Evolutionary conservation across 768 basidiomycete species (phyloP).

Genomic region (Tremella yokohamensis): DNA sequence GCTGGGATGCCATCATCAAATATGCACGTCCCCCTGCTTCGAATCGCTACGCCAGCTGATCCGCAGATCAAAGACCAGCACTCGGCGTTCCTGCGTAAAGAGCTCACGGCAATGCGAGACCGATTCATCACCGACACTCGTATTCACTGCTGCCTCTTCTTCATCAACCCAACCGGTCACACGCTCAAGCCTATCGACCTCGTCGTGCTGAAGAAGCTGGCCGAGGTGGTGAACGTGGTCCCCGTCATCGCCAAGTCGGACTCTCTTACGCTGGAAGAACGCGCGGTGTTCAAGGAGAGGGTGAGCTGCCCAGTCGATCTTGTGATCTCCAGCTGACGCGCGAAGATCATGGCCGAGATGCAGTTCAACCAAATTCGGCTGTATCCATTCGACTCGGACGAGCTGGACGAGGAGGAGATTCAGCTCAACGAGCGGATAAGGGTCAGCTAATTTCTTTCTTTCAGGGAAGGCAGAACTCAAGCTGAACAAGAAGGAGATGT

Average conservation of each 20-base stretch:
- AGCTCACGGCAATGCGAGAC: constrained; percentile 97
- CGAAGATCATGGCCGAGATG: constrained; percentile 86
- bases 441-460: constrained; percentile 55
- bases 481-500: constrained; percentile 64
- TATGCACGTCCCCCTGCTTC: constrained; percentile 60
- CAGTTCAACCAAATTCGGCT: constrained; percentile 85
- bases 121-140: constrained; percentile 97
- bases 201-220: constrained; percentile 97
- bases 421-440: constrained; percentile 84
- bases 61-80: constrained; percentile 71
- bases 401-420: constrained; percentile 87
- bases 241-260: constrained; percentile 99
- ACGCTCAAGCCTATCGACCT: constrained; percentile 93
- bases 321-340: neutral
- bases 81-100: constrained; percentile 96
- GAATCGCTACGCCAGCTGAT: constrained; percentile 5
- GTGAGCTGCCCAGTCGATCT: constrained; percentile 53
- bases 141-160: constrained; percentile 96
- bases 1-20: constrained; percentile 99
- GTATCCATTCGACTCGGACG: constrained; percentile 96
- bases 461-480: neutral
- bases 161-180: constrained; percentile 98
- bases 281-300: constrained; percentile 87
- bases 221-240: constrained; percentile 98
- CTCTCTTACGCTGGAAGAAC: constrained; percentile 86